Conservation (phyloP, 345 rosid genomes). For the Tarenaya hassleriana region DNA sequence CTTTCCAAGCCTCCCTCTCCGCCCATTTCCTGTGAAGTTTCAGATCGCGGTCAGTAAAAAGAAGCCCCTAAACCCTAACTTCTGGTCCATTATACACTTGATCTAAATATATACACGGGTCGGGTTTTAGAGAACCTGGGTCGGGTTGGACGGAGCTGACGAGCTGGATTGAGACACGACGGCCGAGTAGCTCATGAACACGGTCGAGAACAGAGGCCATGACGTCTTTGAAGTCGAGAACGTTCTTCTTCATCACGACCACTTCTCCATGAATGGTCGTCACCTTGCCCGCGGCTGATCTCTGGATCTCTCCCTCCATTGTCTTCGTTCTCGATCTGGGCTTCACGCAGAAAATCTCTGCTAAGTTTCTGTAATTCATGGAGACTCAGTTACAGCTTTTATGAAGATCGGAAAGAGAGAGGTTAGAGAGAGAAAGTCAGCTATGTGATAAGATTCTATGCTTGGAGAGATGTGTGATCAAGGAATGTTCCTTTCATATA, state of each 20-base stretch:
- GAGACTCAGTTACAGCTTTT: too few relatives aligned
- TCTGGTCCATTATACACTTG: too few relatives aligned
- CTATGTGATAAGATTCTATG: too few relatives aligned
- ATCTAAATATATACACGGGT: conserved; percentile 11
- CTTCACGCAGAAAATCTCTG: conserved; percentile 35
- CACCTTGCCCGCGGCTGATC: conserved; percentile 11
- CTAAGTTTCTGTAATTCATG: conserved; percentile 25
- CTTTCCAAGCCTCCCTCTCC: conserved; percentile 51
- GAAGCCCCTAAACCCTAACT: too few relatives aligned
- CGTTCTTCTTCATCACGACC: conserved; percentile 67
- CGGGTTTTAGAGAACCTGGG: conserved; percentile 42
- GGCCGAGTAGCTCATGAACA: conserved; percentile 57
- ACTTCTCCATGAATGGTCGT: conserved; percentile 49
- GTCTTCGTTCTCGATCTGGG: conserved; percentile 21
- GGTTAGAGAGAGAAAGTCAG: too few relatives aligned
- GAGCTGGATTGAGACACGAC: conserved; percentile 59
- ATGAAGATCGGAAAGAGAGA: too few relatives aligned
- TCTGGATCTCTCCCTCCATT: conserved; percentile 23
- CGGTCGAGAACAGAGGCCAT: conserved; percentile 64
- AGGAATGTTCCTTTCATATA: too few relatives aligned
- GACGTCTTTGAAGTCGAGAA: conserved; percentile 54
- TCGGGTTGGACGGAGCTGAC: conserved; percentile 46
- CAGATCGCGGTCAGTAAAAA: too few relatives aligned
- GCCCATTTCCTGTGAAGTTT: conserved; percentile 46
- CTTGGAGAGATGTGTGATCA: too few relatives aligned